These are phyloP conservation scores for Otatea glauca DNA, from an alignment of 176 grass and related monocot genomes.

Conservation along the genomic window DNA sequence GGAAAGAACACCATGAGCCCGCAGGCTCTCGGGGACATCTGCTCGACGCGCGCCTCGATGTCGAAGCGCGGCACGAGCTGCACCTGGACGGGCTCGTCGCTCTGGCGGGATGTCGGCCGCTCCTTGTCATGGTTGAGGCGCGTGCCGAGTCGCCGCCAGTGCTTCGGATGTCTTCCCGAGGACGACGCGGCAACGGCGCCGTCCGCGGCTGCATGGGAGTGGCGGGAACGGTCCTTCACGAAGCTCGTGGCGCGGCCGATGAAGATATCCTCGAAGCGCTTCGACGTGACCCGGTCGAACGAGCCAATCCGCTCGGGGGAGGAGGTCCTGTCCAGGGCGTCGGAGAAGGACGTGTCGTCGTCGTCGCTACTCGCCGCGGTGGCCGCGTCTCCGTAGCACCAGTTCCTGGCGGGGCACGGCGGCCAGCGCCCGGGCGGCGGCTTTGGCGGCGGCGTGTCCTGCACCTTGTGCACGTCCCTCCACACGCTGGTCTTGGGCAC, in stretches of 20 bases:
- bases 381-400: constrained; percentile 41
- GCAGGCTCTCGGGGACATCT: constrained; percentile 67
- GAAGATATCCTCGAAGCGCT: constrained; percentile 67
- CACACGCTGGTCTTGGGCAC: constrained; percentile 59
- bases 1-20: constrained; percentile 92
- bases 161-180: constrained; percentile 37
- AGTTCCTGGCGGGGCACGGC: constrained; percentile 29
- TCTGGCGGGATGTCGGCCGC: background rate
- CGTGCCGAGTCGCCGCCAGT: constrained; percentile 17
- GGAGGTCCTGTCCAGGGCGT: constrained; percentile 71
- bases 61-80: constrained; percentile 43
- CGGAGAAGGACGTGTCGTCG: constrained; percentile 61
- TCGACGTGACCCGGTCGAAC: constrained; percentile 62
- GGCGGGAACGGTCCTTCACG: constrained; percentile 63
- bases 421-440: constrained; percentile 60
- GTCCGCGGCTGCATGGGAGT: constrained; percentile 9
- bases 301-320: constrained; percentile 68
- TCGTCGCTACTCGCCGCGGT: constrained; percentile 64
- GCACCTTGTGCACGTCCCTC: constrained; percentile 28
- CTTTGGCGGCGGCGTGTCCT: constrained; percentile 52
- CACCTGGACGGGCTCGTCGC: constrained; percentile 28
- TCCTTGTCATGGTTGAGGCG: constrained; percentile 35
- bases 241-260: constrained; percentile 59
- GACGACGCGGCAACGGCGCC: constrained; percentile 46
- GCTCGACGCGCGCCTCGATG: constrained; percentile 47